These are phyloP conservation scores for Kalmanozyma brasiliensis DNA, from an alignment of 1,284 basidiomycete genomes.

Conservation along the genomic window DNA sequence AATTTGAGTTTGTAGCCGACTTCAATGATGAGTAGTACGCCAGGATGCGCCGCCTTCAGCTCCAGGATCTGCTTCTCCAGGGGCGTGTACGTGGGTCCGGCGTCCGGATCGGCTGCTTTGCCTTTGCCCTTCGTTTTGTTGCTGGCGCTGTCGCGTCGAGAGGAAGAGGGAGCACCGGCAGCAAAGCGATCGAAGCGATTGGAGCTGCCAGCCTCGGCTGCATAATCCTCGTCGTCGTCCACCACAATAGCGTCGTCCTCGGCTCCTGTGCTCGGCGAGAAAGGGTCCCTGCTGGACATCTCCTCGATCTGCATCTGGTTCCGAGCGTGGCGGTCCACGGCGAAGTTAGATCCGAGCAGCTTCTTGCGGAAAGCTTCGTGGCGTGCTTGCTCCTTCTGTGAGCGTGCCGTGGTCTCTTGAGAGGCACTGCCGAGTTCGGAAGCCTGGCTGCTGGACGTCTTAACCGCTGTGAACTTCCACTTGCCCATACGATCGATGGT, in stretches of 20 bases:
- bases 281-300: slow-evolving; percentile 20
- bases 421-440: not conserved
- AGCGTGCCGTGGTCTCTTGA: slow-evolving; percentile 6
- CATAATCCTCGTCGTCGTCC: slow-evolving; percentile 9
- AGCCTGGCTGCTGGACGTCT: slow-evolving; percentile 1
- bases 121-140: slow-evolving; percentile 60
- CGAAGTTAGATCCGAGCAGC: slow-evolving; percentile 36
- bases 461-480: slow-evolving; percentile 23
- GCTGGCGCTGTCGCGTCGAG: slow-evolving; percentile 48
- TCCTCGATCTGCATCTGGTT: slow-evolving; percentile 36
- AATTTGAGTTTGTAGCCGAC: slow-evolving; percentile 74
- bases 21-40: slow-evolving; percentile 84
- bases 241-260: slow-evolving; percentile 11
- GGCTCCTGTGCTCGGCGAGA: slow-evolving; percentile 1
- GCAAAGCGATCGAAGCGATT: slow-evolving; percentile 30
- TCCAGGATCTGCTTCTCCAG: slow-evolving; percentile 64
- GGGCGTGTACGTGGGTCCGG: slow-evolving; percentile 69
- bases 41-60: slow-evolving; percentile 71
- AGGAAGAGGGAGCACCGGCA: slow-evolving; percentile 6
- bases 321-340: slow-evolving; percentile 30
- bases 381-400: slow-evolving; percentile 7
- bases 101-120: slow-evolving; percentile 32
- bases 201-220: not conserved
- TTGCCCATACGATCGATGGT: slow-evolving; percentile 38
- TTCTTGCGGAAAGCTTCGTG: slow-evolving; percentile 33